Percentiles rank a stretch among this genome's conserved stretches.
phyloP scores from a whole-genome alignment of 257 asterid species.

The Fraxinus pennsylvanica region DNA sequence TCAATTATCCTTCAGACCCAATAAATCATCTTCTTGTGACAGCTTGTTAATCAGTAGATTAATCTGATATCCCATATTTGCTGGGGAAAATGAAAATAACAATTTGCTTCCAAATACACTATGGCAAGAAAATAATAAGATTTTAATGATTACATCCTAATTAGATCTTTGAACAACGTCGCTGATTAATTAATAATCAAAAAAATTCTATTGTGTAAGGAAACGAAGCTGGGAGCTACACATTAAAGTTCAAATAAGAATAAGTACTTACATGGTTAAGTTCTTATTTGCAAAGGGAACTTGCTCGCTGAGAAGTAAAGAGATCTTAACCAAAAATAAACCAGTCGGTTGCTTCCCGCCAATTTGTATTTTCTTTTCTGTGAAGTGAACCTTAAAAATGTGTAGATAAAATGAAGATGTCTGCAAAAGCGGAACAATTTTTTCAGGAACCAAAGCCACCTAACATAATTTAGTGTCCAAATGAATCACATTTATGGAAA shows the following conservation, averaged over 20 bases:
- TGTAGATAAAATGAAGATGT: conserved; percentile 88
- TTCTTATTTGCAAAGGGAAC: conserved; percentile 76
- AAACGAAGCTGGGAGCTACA: conserved; percentile 15
- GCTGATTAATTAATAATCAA: not conserved
- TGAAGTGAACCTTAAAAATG: conserved; percentile 79
- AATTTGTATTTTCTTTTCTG: conserved; percentile 73
- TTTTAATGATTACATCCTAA: not conserved
- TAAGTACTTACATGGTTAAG: conserved; percentile 69
- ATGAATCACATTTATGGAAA: not conserved
- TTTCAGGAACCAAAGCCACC: conserved; percentile 27
- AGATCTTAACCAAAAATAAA: conserved; percentile 63
- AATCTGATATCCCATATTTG: not conserved
- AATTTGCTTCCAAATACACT: not conserved
- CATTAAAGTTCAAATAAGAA: conserved; percentile 13
- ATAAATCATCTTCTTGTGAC: not conserved
- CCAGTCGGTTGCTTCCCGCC: conserved; percentile 98
- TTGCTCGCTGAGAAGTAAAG: conserved; percentile 79
- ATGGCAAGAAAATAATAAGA: not conserved
- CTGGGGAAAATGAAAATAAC: conserved; percentile 6
- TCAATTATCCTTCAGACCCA: not conserved
- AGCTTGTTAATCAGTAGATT: not conserved
- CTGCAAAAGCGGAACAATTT: conserved; percentile 49
- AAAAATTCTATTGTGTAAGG: conserved; percentile 7
- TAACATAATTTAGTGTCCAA: conserved; percentile 4
- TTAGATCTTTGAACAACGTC: conserved; percentile 5